phyloP scores from a whole-genome alignment of 2,329 filamentous ascomycete species.

The Dactylella cylindrospora region DNA sequence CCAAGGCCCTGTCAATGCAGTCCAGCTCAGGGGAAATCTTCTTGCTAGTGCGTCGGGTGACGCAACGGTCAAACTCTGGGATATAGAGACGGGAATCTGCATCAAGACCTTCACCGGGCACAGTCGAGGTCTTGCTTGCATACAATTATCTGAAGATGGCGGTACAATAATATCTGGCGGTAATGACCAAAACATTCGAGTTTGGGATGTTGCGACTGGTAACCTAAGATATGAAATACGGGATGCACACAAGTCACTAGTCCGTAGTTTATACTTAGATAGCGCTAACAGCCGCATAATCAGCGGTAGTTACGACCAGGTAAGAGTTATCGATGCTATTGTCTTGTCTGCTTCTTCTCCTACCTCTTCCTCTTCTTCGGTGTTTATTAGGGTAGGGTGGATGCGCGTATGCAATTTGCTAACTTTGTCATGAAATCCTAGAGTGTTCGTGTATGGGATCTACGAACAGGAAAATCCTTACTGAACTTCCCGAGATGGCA shows the following conservation, averaged over 20 bases:
- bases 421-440: slow-evolving; percentile 8
- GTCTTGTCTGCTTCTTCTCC: too few species aligned
- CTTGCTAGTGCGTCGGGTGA: slow-evolving; percentile 93
- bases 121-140: slow-evolving; percentile 90
- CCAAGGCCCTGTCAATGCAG: slow-evolving; percentile 88
- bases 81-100: slow-evolving; percentile 81
- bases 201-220: slow-evolving; percentile 91
- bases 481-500: slow-evolving; percentile 94
- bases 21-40: slow-evolving; percentile 89
- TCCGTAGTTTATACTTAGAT: slow-evolving; percentile 88
- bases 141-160: slow-evolving; percentile 95
- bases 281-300: slow-evolving; percentile 81
- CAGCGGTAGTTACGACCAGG: slow-evolving; percentile 90
- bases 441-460: slow-evolving; percentile 93
- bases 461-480: slow-evolving; percentile 73
- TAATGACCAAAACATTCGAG: slow-evolving; percentile 92
- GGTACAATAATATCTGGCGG: slow-evolving; percentile 89
- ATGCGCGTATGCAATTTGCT: slow-evolving; percentile 27
- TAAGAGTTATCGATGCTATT: slow-evolving; percentile 54
- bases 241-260: slow-evolving; percentile 78
- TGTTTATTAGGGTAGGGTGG: too few species aligned
- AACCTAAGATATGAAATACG: slow-evolving; percentile 69
- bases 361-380: too few species aligned
- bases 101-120: slow-evolving; percentile 88
- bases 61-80: slow-evolving; percentile 92